Evolutionary conservation across 2,329 filamentous ascomycete species (phyloP), one percentile per base, ranked within the genome.

Genomic region (Cladosporium sp.): DNA sequence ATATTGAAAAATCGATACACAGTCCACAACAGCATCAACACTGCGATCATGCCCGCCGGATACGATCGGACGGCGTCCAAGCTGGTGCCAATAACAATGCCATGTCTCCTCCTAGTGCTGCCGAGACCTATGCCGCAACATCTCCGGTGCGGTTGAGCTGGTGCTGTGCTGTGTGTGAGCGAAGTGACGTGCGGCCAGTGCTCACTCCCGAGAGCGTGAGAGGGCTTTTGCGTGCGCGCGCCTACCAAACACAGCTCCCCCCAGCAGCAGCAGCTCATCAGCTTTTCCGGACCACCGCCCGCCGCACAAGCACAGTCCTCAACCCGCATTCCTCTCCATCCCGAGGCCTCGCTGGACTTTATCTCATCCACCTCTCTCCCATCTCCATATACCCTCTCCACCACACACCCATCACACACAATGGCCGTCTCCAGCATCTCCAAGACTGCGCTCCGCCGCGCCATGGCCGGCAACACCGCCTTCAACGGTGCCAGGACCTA

Each of bases 401-500:
- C 60, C 47, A 54, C 36, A 55, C 49, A 47, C 34, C 38, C 24
- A 44, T 36, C 41, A n/a, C 32, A 59, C 63, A 65, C 63, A 65
- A 77, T 75, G 76, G 73, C 76, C 47, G 67, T 72, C 68, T 72
- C 70, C 68, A 75, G 63, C 69, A 66, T 74, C 55, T 74, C 74
- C 83, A 88, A 90, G 78, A 87, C 91, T 80, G 88, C 92, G 81
- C 86, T 98, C 79, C 90, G 93, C 83, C 87, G 92, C 77, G 89
- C 90, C 68, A 82, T 92, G 77, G 83, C 86, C 78, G 83, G 87
- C 74, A 66, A 62, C 64, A 54, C 78, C 66, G 89, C 89, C 79
- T 93, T 93, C 85, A 92, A 90, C 83, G 90, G 91, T 79, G 83
- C 91, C 78, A 90, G 95, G 82, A 93, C 87, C 87, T 97, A 97